phyloP scores from a whole-genome alignment of 306 rosid genomes.

The Amphicarpaea edgeworthii region DNA sequence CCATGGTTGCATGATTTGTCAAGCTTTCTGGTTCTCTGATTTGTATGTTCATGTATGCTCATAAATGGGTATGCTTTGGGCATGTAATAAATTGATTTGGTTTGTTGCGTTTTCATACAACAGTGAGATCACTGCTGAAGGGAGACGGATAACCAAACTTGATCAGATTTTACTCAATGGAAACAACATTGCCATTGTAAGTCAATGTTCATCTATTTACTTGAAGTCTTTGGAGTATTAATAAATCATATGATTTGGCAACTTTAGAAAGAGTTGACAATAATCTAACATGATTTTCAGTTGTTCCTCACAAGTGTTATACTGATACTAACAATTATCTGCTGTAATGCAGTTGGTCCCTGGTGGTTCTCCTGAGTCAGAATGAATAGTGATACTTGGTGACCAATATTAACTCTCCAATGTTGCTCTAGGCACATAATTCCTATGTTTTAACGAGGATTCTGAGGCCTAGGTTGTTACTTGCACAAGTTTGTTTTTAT shows the following conservation, averaged over 20 bases:
- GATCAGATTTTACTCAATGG: slow-evolving; percentile 97
- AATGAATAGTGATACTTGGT: slow-evolving; percentile 53
- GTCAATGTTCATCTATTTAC: slow-evolving; percentile 53
- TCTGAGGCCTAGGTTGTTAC: slow-evolving; percentile 40
- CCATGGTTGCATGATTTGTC: slow-evolving; percentile 35
- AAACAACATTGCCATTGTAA: slow-evolving; percentile 99
- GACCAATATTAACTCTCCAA: slow-evolving; percentile 13
- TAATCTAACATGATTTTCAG: slow-evolving; percentile 14
- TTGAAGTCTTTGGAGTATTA: not conserved
- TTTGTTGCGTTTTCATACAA: slow-evolving; percentile 36
- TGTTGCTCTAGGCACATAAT: slow-evolving; percentile 40
- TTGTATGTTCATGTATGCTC: slow-evolving; percentile 16
- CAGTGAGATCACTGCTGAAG: slow-evolving; percentile 96
- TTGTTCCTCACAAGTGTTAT: not conserved
- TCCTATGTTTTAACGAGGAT: slow-evolving; percentile 55
- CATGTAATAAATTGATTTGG: slow-evolving; percentile 35
- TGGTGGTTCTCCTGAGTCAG: slow-evolving; percentile 87
- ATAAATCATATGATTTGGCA: slow-evolving; percentile 6
- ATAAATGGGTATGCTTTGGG: slow-evolving; percentile 5
- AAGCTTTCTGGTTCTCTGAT: slow-evolving; percentile 23
- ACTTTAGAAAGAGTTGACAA: not conserved
- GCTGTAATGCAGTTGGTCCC: slow-evolving; percentile 78
- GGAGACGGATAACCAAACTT: slow-evolving; percentile 96
- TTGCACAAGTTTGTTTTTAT: slow-evolving; percentile 35
- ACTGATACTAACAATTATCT: slow-evolving; percentile 21